Conservation (phyloP, 805 yeast species). For the Nakazawaea holstii region DNA sequence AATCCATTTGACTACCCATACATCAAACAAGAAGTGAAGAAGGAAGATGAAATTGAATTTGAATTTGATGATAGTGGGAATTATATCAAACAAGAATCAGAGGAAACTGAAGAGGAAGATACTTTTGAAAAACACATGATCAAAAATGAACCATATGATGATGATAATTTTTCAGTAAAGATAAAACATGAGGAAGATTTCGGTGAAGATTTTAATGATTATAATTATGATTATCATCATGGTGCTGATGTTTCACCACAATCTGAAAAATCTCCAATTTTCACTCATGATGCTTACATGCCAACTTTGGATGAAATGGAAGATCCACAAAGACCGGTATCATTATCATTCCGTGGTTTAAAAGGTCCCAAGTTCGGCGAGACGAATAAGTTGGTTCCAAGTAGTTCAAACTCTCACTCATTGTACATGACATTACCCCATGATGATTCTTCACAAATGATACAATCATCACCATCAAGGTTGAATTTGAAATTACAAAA, state of each 20-base stretch:
- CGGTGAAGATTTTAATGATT: constrained; percentile 10
- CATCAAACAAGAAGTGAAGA: not conserved
- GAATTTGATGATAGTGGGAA: not conserved
- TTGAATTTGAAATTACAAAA: constrained; percentile 1
- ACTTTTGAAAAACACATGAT: not conserved
- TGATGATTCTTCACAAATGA: constrained; percentile 18
- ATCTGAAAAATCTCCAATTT: not conserved
- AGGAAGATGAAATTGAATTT: constrained; percentile 1
- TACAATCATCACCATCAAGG: constrained; percentile 10
- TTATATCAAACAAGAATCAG: not conserved
- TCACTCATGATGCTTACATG: not conserved
- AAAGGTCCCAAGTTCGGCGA: constrained; percentile 51
- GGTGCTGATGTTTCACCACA: not conserved
- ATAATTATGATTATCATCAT: not conserved
- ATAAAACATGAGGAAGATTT: constrained; percentile 7
- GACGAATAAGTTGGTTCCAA: constrained; percentile 26
- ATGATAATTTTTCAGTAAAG: constrained; percentile 2
- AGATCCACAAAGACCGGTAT: constrained; percentile 29
- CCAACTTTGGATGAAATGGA: not conserved
- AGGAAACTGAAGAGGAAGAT: constrained; percentile 6
- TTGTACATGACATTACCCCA: constrained; percentile 27
- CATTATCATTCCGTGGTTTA: constrained; percentile 48
- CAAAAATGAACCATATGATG: not conserved
- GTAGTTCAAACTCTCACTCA: constrained; percentile 18
- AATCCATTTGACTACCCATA: constrained; percentile 5